Percentiles rank a stretch among this genome's conserved stretches.
These are phyloP conservation scores for Drechslerella stenobrocha DNA, from an alignment of 2,329 filamentous ascomycete species.

Conservation along the genomic window DNA sequence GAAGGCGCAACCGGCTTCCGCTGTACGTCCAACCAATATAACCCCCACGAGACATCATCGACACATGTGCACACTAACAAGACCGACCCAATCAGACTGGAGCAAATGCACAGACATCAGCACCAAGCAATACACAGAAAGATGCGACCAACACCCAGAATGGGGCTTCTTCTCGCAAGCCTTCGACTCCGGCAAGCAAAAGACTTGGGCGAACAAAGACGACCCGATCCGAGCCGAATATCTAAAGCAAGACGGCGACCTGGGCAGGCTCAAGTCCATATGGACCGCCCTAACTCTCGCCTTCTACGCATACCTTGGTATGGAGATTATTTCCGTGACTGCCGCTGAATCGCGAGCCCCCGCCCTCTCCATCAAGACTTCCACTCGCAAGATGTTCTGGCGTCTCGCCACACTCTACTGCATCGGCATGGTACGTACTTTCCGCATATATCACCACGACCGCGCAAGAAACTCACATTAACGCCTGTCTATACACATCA, in stretches of 20 bases:
- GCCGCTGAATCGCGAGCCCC: constrained; percentile 57
- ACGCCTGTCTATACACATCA: background rate
- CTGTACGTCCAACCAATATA: constrained; percentile 10
- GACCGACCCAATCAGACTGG: constrained; percentile 51
- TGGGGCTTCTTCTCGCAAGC: constrained; percentile 47
- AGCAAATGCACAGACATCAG: constrained; percentile 33
- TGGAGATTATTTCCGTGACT: constrained; percentile 58
- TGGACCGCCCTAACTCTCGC: constrained; percentile 57
- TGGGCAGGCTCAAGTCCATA: constrained; percentile 55
- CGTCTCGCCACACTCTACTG: constrained; percentile 58
- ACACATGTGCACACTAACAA: constrained; percentile 49
- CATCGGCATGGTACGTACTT: constrained; percentile 54
- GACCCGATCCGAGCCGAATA: constrained; percentile 49
- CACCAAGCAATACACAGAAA: constrained; percentile 25
- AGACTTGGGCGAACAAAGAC: constrained; percentile 32
- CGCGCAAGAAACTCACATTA: background rate
- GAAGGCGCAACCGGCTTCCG: constrained; percentile 33
- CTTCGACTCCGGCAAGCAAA: constrained; percentile 38
- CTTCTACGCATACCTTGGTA: constrained; percentile 58
- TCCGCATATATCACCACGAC: background rate
- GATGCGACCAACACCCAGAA: constrained; percentile 37
- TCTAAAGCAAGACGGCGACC: constrained; percentile 53
- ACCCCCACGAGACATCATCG: constrained; percentile 41
- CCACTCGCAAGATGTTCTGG: constrained; percentile 57
- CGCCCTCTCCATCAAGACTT: constrained; percentile 58